Percentiles rank a stretch among this genome's conserved stretches.
Evolutionary conservation across 352 stramenopile species (phyloP).

Genomic region (Phytopythium chamaehyphon): DNA sequence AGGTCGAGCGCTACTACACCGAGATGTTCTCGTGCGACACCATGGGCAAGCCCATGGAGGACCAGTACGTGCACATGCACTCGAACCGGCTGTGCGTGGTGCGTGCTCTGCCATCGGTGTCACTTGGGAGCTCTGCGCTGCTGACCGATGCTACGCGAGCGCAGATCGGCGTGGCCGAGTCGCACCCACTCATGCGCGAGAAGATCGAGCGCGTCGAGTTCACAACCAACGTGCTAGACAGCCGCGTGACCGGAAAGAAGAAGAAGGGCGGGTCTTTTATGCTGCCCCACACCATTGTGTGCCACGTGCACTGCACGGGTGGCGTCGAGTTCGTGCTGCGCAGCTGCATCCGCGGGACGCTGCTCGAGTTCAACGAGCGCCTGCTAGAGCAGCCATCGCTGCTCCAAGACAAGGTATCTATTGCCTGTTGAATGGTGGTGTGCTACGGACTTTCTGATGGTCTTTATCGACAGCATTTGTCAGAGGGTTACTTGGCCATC

Average conservation of each 20-base stretch:
- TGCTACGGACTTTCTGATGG: constrained; percentile 1
- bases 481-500: constrained; percentile 78
- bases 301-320: constrained; percentile 61
- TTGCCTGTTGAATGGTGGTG: neutral
- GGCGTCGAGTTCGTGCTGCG: constrained; percentile 57
- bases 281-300: constrained; percentile 59
- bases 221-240: constrained; percentile 54
- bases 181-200: constrained; percentile 65
- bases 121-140: too few species aligned
- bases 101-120: neutral
- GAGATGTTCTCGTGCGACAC: constrained; percentile 80
- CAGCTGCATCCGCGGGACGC: constrained; percentile 74
- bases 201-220: constrained; percentile 63
- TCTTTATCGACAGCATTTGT: constrained; percentile 32
- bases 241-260: constrained; percentile 81
- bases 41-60: constrained; percentile 59
- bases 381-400: constrained; percentile 51
- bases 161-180: constrained; percentile 53
- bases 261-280: constrained; percentile 82
- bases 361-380: constrained; percentile 80
- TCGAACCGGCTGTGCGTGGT: constrained; percentile 85
- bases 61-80: constrained; percentile 89
- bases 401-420: constrained; percentile 45
- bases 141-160: neutral
- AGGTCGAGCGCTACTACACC: constrained; percentile 88